Conservation (phyloP, 2,329 filamentous ascomycete species). For the Elsinoe batatas region DNA sequence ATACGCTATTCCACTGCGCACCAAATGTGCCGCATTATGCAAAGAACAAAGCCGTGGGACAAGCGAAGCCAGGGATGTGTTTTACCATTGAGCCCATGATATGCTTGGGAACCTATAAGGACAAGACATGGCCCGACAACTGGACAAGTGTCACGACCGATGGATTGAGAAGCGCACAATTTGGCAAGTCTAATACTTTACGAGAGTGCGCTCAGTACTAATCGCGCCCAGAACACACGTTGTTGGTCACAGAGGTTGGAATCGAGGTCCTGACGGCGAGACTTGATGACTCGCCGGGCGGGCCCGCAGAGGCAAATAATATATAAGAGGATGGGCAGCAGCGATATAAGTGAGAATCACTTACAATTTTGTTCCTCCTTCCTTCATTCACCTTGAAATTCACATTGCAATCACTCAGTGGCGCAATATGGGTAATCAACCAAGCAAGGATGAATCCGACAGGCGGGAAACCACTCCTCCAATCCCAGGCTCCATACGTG, state of each 20-base stretch:
- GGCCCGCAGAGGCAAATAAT: slow-evolving; percentile 52
- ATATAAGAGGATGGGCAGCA: too few relatives aligned
- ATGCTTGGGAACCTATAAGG: slow-evolving; percentile 76
- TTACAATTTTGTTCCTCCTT: too few relatives aligned
- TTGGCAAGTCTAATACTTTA: slow-evolving; percentile 49
- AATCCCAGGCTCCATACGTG: too few relatives aligned
- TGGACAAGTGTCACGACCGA: slow-evolving; percentile 95
- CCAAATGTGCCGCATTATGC: slow-evolving; percentile 95
- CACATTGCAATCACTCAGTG: too few relatives aligned
- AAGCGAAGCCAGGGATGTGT: slow-evolving; percentile 92
- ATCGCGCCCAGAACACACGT: slow-evolving; percentile 57
- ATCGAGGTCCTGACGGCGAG: slow-evolving; percentile 74
- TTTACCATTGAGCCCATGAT: slow-evolving; percentile 99
- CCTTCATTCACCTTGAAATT: too few relatives aligned
- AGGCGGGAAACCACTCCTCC: too few relatives aligned
- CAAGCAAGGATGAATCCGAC: too few relatives aligned
- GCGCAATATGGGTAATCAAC: too few relatives aligned
- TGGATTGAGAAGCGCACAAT: slow-evolving; percentile 83
- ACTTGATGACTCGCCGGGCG: slow-evolving; percentile 62
- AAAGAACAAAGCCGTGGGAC: slow-evolving; percentile 94
- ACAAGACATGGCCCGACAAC: slow-evolving; percentile 96
- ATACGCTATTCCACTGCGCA: slow-evolving; percentile 83
- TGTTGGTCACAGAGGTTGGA: slow-evolving; percentile 73
- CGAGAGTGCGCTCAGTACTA: background rate
- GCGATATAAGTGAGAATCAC: too few relatives aligned